Base-by-base conservation (phyloP, 2,329 filamentous ascomycete genomes). In the Alternaria gansuensis region DNA sequence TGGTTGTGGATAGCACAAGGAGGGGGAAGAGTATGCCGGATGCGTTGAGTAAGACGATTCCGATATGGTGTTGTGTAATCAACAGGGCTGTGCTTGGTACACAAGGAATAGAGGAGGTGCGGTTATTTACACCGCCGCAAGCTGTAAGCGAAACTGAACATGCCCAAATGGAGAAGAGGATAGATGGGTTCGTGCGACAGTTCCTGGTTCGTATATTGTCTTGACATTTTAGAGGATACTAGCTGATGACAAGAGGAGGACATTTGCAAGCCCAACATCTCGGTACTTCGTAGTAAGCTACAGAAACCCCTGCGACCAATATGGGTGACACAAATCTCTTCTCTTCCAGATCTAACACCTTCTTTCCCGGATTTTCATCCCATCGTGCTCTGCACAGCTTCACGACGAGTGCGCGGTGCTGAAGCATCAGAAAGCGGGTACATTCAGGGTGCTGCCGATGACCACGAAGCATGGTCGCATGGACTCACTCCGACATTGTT, bases 21-120 rank as follows among this genome's bases (percentile, higher is more conserved):
- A 85, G 94, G 51, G 95, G 95, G 9, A 98, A 98, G 81, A 86
- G 90, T 87, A 96, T 98, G 88, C 94, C 95, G 0, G 95, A 99
- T 79, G 93, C 95, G 14, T 84, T 99, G 17, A 92, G 90, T 69
- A 97, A 97, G 77, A 98, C 95, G 0, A 83, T 98, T 26, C 94
- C 95, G 2, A 91, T 97, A 62, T 99, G 95, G 95, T 93, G 91
- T 77, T 87, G 89, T 62, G 91, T 97, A 17, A 79, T 97, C 69
- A 98, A 98, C 78, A 83, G 85, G 45, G 82, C 87, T 3, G 80
- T 98, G 4, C 96, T 97, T 74, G 89, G 90, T 89, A 1, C 78
- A 82, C 21, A 65, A 80, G 3, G 69, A 4, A 34, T 36, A 37
- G 49, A 51, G 10, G 54, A 43, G 11, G 45, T 45, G 54, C 67